Evolutionary conservation across 257 asterid species (phyloP).

Genomic region (Nicotiana otophora): DNA sequence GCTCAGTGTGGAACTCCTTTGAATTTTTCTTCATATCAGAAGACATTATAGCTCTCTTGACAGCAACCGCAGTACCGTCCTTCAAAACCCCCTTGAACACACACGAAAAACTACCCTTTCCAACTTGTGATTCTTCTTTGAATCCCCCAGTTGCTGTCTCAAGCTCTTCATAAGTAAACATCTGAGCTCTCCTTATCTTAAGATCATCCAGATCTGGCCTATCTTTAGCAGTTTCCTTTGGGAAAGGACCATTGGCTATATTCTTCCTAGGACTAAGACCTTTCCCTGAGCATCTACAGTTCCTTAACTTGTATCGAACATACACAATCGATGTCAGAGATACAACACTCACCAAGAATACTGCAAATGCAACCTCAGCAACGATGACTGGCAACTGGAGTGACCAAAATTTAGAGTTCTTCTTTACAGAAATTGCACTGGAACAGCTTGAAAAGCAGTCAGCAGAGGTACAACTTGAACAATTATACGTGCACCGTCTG

Average conservation of each 20-base stretch:
- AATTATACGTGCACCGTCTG: slow-evolving; percentile 61
- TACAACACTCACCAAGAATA: slow-evolving; percentile 57
- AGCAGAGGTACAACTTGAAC: slow-evolving; percentile 53
- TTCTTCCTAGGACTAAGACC: slow-evolving; percentile 24
- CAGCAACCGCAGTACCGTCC: slow-evolving; percentile 76
- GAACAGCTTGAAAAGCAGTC: slow-evolving; percentile 62
- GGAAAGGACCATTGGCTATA: slow-evolving; percentile 28
- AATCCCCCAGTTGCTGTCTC: slow-evolving; percentile 69
- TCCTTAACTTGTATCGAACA: slow-evolving; percentile 61
- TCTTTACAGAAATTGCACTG: slow-evolving; percentile 15
- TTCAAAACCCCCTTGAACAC: slow-evolving; percentile 77
- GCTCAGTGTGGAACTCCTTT: slow-evolving; percentile 75
- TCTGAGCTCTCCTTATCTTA: slow-evolving; percentile 70
- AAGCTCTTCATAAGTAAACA: slow-evolving; percentile 68
- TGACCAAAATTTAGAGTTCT: slow-evolving; percentile 55
- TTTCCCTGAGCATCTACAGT: slow-evolving; percentile 57
- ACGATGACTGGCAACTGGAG: slow-evolving; percentile 62
- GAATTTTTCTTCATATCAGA: slow-evolving; percentile 73
- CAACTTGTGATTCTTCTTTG: slow-evolving; percentile 69
- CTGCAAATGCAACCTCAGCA: slow-evolving; percentile 70
- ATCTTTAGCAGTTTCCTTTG: slow-evolving; percentile 46
- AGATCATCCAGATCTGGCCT: slow-evolving; percentile 61
- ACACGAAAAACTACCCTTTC: slow-evolving; percentile 86
- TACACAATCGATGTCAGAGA: slow-evolving; percentile 50
- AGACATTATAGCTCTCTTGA: slow-evolving; percentile 69